phyloP scores from a whole-genome alignment of 2,329 filamentous ascomycete genomes.

The Aspergillus melleus region DNA sequence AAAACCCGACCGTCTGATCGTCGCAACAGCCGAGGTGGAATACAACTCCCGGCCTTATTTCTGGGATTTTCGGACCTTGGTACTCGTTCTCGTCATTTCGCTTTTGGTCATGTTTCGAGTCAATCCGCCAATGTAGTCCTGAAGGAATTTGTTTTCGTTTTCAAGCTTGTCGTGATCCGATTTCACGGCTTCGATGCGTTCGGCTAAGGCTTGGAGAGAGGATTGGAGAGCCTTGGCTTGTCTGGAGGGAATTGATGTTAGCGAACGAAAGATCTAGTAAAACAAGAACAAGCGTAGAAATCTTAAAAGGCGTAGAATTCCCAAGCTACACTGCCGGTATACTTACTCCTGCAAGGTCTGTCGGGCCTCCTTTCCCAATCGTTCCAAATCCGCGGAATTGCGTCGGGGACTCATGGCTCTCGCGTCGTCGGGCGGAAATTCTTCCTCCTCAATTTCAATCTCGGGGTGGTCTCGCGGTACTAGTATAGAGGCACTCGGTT shows the following conservation, averaged over 20 bases:
- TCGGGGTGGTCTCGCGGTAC: constrained; percentile 74
- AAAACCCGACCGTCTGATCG: constrained; percentile 14
- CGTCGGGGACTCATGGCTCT: constrained; percentile 91
- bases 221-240: constrained; percentile 88
- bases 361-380: constrained; percentile 78
- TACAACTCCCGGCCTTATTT: constrained; percentile 28
- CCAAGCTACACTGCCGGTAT: background rate
- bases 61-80: constrained; percentile 51
- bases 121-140: constrained; percentile 96
- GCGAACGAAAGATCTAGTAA: background rate
- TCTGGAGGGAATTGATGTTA: constrained; percentile 48
- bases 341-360: constrained; percentile 62
- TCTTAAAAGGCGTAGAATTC: background rate
- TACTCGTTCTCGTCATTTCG: constrained; percentile 56
- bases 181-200: constrained; percentile 91
- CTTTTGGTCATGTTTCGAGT: constrained; percentile 69
- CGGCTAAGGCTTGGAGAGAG: constrained; percentile 83
- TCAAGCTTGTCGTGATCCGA: constrained; percentile 96
- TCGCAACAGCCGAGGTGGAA: constrained; percentile 7
- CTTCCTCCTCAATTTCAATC: constrained; percentile 69
- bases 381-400: constrained; percentile 87
- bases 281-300: background rate
- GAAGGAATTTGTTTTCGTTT: constrained; percentile 93
- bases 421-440: constrained; percentile 84
- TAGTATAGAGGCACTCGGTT: constrained; percentile 80